Conservation (phyloP, 352 stramenopile species). For the Pythium aquatile region DNA sequence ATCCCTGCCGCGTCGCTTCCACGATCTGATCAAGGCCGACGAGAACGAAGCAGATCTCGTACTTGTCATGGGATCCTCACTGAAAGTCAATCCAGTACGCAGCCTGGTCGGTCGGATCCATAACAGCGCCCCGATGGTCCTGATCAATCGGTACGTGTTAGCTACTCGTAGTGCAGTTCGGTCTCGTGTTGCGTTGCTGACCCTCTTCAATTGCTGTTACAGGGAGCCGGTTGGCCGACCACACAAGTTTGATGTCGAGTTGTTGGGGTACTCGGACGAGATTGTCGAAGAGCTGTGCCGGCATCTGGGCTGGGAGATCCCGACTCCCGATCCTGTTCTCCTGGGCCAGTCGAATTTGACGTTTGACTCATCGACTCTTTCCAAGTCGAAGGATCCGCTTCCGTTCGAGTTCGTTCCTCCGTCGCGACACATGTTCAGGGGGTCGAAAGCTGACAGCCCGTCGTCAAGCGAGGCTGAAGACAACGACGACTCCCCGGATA, state of each 20-base stretch:
- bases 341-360: conserved; percentile 61
- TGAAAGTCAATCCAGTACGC: conserved; percentile 96
- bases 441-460: conserved; percentile 53
- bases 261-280: conserved; percentile 83
- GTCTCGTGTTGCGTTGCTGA: not conserved
- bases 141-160: conserved; percentile 67
- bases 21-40: conserved; percentile 77
- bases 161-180: not conserved
- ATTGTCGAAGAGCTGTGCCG: conserved; percentile 82
- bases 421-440: conserved; percentile 74
- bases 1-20: conserved; percentile 89
- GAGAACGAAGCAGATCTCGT: conserved; percentile 92
- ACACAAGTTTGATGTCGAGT: conserved; percentile 83
- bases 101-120: conserved; percentile 83
- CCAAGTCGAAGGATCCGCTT: conserved; percentile 34
- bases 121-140: conserved; percentile 79
- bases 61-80: conserved; percentile 98
- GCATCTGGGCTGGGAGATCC: conserved; percentile 75
- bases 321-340: conserved; percentile 62
- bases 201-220: not conserved
- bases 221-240: conserved; percentile 78
- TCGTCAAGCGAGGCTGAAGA: conserved; percentile 56
- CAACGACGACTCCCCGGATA: conserved; percentile 26
- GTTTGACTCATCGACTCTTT: conserved; percentile 25
- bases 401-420: conserved; percentile 68